These are phyloP conservation scores for Arabis alpina DNA, from an alignment of 345 rosid genomes.

Conservation along the genomic window DNA sequence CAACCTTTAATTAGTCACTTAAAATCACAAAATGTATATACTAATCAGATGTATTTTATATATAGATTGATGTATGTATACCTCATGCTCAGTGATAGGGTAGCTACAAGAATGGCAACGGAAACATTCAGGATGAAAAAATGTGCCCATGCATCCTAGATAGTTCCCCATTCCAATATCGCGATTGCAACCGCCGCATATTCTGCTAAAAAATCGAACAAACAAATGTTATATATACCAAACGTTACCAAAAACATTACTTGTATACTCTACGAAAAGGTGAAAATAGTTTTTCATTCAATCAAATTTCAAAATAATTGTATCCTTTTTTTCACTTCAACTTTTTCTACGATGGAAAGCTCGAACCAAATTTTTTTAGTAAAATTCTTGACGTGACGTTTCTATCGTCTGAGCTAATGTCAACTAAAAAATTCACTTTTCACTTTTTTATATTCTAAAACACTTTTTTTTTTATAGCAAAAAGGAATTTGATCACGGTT, in stretches of 20 bases:
- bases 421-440: no score
- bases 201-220: constrained; percentile 44
- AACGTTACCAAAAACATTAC: no score
- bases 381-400: background rate
- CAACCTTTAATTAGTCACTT: constrained; percentile 25
- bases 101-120: constrained; percentile 67
- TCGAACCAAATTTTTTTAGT: background rate
- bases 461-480: no score
- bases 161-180: constrained; percentile 75
- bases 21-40: constrained; percentile 19
- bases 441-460: no score
- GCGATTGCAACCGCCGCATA: constrained; percentile 75
- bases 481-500: no score
- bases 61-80: constrained; percentile 24
- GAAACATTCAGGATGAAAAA: constrained; percentile 92
- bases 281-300: background rate
- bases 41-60: background rate
- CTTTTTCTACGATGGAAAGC: background rate
- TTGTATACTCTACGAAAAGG: background rate
- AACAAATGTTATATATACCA: constrained; percentile 17
- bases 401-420: background rate
- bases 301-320: background rate
- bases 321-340: background rate
- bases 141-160: constrained; percentile 80
- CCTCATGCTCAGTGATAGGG: constrained; percentile 88